Conservation (phyloP, 2,329 filamentous ascomycete genomes). For the Colletotrichum abscissum region DNA sequence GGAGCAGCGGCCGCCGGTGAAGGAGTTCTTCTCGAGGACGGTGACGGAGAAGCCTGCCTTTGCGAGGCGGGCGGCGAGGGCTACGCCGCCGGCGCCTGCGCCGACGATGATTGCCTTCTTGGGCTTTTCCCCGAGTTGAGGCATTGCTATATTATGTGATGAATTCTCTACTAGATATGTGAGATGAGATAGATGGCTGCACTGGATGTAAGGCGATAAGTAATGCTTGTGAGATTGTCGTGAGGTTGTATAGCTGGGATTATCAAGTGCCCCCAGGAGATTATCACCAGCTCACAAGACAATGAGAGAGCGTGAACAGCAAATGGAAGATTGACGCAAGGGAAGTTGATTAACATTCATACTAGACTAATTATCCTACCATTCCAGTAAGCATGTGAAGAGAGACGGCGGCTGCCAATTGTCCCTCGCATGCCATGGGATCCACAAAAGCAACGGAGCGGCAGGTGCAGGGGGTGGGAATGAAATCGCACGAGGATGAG, state of each 20-base stretch:
- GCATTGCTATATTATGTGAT: not conserved
- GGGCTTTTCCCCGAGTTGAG: slow-evolving; percentile 41
- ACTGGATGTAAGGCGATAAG: too few species aligned
- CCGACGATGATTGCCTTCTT: slow-evolving; percentile 45
- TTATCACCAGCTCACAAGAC: not conserved
- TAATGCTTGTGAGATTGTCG: not conserved
- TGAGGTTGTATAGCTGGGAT: not conserved
- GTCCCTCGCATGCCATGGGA: slow-evolving; percentile 17
- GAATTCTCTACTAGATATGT: not conserved
- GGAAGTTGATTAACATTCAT: slow-evolving; percentile 27
- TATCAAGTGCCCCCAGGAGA: not conserved
- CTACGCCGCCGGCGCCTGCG: slow-evolving; percentile 77
- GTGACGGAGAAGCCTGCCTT: slow-evolving; percentile 79
- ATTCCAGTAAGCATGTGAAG: slow-evolving; percentile 25
- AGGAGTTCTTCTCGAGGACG: slow-evolving; percentile 81
- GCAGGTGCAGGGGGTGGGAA: slow-evolving; percentile 9
- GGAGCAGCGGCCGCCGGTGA: slow-evolving; percentile 78
- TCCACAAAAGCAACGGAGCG: slow-evolving; percentile 25
- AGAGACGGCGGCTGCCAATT: not conserved
- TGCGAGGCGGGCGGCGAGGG: slow-evolving; percentile 77
- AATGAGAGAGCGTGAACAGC: not conserved
- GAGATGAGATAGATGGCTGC: too few species aligned
- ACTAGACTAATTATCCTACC: slow-evolving; percentile 13
- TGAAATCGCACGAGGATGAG: slow-evolving; percentile 15
- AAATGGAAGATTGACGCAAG: not conserved